A percentile compares a stretch with the other conserved stretches of the same genome.
Conservation (phyloP, 495 filamentous ascomycete genomes). For the Neurospora pannonica region DNA sequence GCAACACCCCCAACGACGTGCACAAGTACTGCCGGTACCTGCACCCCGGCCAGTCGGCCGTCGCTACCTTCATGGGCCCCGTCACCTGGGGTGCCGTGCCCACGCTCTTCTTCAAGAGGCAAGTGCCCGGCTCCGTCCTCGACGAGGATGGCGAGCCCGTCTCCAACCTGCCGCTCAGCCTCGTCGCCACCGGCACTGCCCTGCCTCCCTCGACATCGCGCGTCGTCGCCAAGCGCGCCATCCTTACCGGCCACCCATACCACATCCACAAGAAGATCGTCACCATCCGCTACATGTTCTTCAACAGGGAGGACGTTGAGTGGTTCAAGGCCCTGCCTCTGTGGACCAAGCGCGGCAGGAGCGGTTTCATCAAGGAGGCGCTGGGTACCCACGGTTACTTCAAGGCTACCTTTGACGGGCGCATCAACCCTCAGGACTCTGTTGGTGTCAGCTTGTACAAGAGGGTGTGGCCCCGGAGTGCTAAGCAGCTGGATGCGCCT, state of each 20-base stretch:
- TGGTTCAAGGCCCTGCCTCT: constrained; percentile 96
- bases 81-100: constrained; percentile 89
- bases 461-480: constrained; percentile 73
- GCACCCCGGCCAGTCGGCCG: constrained; percentile 81
- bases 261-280: constrained; percentile 98
- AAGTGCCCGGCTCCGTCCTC: constrained; percentile 16
- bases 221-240: constrained; percentile 86
- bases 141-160: constrained; percentile 18
- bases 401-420: constrained; percentile 95
- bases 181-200: constrained; percentile 79
- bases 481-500: constrained; percentile 40
- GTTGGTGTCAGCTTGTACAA: constrained; percentile 91
- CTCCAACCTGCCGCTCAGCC: constrained; percentile 38
- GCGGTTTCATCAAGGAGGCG: constrained; percentile 84
- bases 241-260: constrained; percentile 91
- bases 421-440: constrained; percentile 88
- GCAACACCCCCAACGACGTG: constrained; percentile 85
- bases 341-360: constrained; percentile 84
- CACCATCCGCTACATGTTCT: constrained; percentile 98
- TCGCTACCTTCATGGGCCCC: constrained; percentile 83
- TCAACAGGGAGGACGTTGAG: constrained; percentile 84
- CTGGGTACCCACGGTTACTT: constrained; percentile 98
- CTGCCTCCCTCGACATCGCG: constrained; percentile 69
- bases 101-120: constrained; percentile 70
- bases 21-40: constrained; percentile 94